Conservation (phyloP, 208 protist species). For the Porcisia hertigi region DNA sequence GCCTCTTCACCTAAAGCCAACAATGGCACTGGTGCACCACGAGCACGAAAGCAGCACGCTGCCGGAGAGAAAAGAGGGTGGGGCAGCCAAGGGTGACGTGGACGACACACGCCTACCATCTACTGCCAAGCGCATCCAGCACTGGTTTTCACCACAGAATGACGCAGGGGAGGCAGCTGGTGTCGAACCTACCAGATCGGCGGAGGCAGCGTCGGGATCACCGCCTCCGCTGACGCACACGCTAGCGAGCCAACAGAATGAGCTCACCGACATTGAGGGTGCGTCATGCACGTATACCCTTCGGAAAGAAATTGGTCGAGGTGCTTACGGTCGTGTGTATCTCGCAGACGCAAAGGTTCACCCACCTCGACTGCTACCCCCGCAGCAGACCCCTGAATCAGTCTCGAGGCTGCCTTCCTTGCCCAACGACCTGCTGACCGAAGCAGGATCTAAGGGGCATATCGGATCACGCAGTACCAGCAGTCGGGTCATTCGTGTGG, state of each 20-base stretch:
- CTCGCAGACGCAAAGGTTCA: constrained; percentile 49
- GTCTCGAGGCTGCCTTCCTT: neutral
- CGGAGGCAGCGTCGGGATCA: neutral
- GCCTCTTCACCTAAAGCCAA: neutral
- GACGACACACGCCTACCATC: neutral
- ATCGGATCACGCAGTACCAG: neutral
- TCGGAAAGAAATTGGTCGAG: constrained; percentile 94
- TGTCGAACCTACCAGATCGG: neutral
- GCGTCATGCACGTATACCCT: constrained; percentile 49
- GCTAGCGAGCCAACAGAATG: neutral
- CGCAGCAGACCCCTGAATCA: neutral
- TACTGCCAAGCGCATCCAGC: neutral
- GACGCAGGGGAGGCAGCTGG: neutral
- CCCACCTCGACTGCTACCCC: neutral
- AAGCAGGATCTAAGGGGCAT: neutral
- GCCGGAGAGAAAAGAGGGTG: neutral
- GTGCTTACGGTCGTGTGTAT: constrained; percentile 97
- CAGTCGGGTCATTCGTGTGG: constrained; percentile 36
- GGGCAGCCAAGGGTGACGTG: neutral
- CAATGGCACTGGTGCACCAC: neutral
- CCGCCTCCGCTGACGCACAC: neutral
- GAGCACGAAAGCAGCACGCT: neutral
- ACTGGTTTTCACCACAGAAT: neutral
- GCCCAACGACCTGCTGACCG: neutral
- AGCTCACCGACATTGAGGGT: neutral